These are phyloP conservation scores for Ceratobasidium sp. DNA, from an alignment of 1,284 basidiomycete species.

Conservation along the genomic window DNA sequence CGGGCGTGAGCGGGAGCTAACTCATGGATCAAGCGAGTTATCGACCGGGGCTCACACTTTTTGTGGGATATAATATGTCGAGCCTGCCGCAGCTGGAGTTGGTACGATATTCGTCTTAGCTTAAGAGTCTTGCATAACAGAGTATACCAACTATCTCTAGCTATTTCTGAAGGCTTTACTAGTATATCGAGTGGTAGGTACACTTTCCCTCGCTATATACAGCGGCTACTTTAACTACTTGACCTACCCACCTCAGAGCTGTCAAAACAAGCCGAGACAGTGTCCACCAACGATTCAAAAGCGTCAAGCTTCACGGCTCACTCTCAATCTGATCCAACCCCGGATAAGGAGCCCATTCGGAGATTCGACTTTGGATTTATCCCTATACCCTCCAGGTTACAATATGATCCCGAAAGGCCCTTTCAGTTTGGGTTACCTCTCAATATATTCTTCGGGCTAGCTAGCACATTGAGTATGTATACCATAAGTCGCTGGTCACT, in stretches of 20 bases:
- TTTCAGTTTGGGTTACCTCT: conserved; percentile 73
- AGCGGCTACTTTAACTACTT: too few species aligned
- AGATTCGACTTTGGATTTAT: conserved; percentile 69
- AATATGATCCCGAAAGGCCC: conserved; percentile 71
- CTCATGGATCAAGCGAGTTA: background rate
- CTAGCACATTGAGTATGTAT: conserved; percentile 68
- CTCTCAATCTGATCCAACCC: background rate
- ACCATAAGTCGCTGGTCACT: background rate
- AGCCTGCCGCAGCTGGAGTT: background rate
- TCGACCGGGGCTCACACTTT: background rate
- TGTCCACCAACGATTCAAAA: background rate
- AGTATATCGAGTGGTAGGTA: background rate
- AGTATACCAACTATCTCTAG: too few species aligned
- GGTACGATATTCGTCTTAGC: too few species aligned
- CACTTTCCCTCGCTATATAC: background rate
- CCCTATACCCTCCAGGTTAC: conserved; percentile 74
- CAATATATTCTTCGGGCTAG: conserved; percentile 75
- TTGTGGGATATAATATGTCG: background rate
- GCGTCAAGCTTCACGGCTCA: background rate
- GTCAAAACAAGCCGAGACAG: background rate
- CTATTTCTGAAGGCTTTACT: too few species aligned
- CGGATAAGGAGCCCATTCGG: background rate
- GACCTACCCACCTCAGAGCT: background rate
- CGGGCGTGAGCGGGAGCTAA: background rate
- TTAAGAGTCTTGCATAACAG: too few species aligned